Evolutionary conservation across 768 basidiomycete genomes (phyloP).

Genomic region (Mycena vitilis): DNA sequence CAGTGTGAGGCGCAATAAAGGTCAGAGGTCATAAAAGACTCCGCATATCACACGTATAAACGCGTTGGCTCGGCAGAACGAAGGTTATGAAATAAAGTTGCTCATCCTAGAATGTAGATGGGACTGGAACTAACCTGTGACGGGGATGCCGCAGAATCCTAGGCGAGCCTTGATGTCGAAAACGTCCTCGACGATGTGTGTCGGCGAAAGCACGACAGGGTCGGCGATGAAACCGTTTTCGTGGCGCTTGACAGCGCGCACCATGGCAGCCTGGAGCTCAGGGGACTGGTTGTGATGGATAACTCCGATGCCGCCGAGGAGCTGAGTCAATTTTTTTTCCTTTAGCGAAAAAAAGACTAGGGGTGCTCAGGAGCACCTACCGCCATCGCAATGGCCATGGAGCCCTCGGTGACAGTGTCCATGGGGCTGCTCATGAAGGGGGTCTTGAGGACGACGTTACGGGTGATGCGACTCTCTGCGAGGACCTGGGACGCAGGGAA

Average conservation of each 20-base stretch:
- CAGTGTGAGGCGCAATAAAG: constrained; percentile 35
- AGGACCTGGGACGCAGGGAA: constrained; percentile 85
- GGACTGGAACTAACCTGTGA: constrained; percentile 80
- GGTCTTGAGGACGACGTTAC: constrained; percentile 91
- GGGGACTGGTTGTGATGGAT: constrained; percentile 96
- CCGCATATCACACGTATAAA: constrained; percentile 78
- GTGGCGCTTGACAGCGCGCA: constrained; percentile 96
- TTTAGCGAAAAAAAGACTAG: constrained; percentile 21
- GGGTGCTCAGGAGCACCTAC: constrained; percentile 56
- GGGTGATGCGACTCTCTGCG: constrained; percentile 89
- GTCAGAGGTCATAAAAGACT: constrained; percentile 57
- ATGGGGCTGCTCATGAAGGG: constrained; percentile 98
- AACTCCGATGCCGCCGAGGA: constrained; percentile 96
- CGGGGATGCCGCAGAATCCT: constrained; percentile 97
- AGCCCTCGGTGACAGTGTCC: constrained; percentile 98
- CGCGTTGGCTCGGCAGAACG: constrained; percentile 90
- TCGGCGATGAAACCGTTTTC: constrained; percentile 99
- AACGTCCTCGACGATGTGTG: constrained; percentile 86
- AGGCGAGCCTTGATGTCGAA: constrained; percentile 91
- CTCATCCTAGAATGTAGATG: constrained; percentile 56
- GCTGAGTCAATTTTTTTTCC: constrained; percentile 51
- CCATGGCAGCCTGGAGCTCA: constrained; percentile 93
- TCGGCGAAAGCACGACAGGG: constrained; percentile 88
- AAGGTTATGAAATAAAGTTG: constrained; percentile 71
- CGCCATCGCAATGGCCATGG: constrained; percentile 94